These are phyloP conservation scores for Mycena citricolor DNA, from an alignment of 1,284 basidiomycete genomes.

Conservation along the genomic window DNA sequence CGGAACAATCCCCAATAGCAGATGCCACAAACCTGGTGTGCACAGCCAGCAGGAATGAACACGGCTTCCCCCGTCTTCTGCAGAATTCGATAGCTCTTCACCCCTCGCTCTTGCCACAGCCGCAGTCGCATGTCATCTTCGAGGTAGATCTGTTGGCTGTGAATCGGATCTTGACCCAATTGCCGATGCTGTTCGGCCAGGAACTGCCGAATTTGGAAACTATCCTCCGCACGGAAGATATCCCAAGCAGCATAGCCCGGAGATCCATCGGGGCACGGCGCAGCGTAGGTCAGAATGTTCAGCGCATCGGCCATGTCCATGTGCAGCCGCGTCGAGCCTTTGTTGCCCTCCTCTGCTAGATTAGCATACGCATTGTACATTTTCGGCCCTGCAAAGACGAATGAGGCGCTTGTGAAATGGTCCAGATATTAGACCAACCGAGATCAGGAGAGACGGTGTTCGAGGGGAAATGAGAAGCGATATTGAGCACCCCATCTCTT, in stretches of 20 bases:
- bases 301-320: conserved; percentile 97
- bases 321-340: conserved; percentile 85
- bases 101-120: conserved; percentile 66
- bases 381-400: conserved; percentile 60
- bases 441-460: conserved; percentile 87
- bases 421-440: conserved; percentile 39
- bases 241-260: conserved; percentile 92
- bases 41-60: conserved; percentile 94
- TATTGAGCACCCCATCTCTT: conserved; percentile 84
- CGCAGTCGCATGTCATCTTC: conserved; percentile 68
- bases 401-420: conserved; percentile 5
- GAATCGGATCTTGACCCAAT: conserved; percentile 72
- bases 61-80: conserved; percentile 92
- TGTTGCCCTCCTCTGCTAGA: conserved; percentile 58
- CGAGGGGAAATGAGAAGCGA: conserved; percentile 84
- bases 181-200: too few relatives aligned
- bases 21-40: conserved; percentile 77
- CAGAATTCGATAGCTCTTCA: conserved; percentile 81
- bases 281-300: conserved; percentile 86
- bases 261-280: conserved; percentile 57
- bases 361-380: conserved; percentile 82
- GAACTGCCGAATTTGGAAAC: conserved; percentile 76
- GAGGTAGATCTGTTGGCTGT: conserved; percentile 87
- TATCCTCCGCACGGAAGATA: conserved; percentile 82
- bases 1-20: conserved; percentile 1